These are phyloP conservation scores for Dendrothele bispora DNA, from an alignment of 768 basidiomycete species.

Conservation along the genomic window DNA sequence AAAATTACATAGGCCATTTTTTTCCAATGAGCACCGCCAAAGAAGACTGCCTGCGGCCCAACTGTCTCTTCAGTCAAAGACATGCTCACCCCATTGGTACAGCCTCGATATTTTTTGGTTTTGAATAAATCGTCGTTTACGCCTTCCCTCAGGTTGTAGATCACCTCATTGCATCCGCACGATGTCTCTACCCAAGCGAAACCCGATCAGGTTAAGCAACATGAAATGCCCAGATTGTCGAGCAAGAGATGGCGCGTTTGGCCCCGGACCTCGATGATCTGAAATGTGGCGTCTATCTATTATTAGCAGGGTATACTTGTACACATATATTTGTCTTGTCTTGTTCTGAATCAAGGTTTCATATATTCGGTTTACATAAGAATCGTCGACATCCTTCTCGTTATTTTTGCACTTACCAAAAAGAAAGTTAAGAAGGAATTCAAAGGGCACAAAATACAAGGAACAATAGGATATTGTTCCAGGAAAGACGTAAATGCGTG, in stretches of 20 bases:
- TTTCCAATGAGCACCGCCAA: slow-evolving; percentile 66
- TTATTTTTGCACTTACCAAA: no score
- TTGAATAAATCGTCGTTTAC: not conserved
- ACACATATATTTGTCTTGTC: no score
- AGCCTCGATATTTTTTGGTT: not conserved
- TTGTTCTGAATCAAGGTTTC: no score
- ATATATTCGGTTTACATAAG: no score
- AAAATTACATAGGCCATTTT: no score
- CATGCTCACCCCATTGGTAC: slow-evolving; percentile 59
- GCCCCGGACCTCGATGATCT: no score
- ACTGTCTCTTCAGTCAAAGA: slow-evolving; percentile 71
- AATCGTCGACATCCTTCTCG: no score
- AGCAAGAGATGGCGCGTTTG: slow-evolving; percentile 22
- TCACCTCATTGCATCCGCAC: slow-evolving; percentile 56
- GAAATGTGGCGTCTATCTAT: no score
- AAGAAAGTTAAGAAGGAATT: not conserved
- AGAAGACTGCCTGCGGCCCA: slow-evolving; percentile 62
- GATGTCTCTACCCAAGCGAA: slow-evolving; percentile 68
- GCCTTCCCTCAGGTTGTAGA: slow-evolving; percentile 45
- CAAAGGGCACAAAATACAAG: no score
- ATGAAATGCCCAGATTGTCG: slow-evolving; percentile 44
- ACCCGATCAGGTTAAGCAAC: slow-evolving; percentile 71
- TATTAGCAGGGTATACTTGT: no score
- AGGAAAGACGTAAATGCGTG: no score
- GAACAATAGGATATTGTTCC: no score